These are phyloP conservation scores for Wallacemonas collosoma DNA, from an alignment of 208 protist species.

Conservation along the genomic window DNA sequence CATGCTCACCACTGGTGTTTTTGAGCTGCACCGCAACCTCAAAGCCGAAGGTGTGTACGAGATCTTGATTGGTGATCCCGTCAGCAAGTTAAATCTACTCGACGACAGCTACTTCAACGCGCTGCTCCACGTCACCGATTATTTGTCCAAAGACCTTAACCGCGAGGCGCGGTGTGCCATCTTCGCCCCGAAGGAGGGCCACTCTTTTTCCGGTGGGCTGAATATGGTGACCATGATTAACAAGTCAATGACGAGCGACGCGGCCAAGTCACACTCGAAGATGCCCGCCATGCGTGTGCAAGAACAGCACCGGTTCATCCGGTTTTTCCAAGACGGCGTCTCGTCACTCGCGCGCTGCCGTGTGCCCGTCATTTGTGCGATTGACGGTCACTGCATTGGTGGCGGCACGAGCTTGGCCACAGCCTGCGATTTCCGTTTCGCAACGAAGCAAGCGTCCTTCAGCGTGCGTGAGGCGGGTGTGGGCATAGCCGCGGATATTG, in stretches of 20 bases:
- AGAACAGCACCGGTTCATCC: conserved; percentile 45
- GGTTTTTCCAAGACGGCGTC: conserved; percentile 52
- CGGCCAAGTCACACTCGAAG: neutral
- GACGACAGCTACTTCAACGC: conserved; percentile 41
- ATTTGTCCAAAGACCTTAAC: conserved; percentile 57
- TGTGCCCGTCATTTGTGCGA: conserved; percentile 61
- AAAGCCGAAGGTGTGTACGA: conserved; percentile 47
- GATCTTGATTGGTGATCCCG: conserved; percentile 39
- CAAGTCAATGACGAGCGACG: conserved; percentile 8
- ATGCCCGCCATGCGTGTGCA: conserved; percentile 66
- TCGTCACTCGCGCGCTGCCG: conserved; percentile 62
- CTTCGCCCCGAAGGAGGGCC: conserved; percentile 45
- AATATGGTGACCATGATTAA: conserved; percentile 33
- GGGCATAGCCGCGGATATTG: conserved; percentile 76
- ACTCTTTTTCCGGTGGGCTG: conserved; percentile 62
- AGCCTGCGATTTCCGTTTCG: conserved; percentile 66
- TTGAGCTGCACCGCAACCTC: conserved; percentile 36
- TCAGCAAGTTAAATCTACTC: conserved; percentile 64
- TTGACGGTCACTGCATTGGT: conserved; percentile 74
- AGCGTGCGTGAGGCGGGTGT: conserved; percentile 65
- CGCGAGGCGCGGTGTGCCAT: conserved; percentile 53
- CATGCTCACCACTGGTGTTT: conserved; percentile 33
- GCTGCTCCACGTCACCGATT: conserved; percentile 33
- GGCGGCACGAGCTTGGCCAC: conserved; percentile 70
- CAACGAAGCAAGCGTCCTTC: conserved; percentile 55